Evolutionary conservation across 345 rosid genomes (phyloP).

Genomic region (Passiflora organensis): DNA sequence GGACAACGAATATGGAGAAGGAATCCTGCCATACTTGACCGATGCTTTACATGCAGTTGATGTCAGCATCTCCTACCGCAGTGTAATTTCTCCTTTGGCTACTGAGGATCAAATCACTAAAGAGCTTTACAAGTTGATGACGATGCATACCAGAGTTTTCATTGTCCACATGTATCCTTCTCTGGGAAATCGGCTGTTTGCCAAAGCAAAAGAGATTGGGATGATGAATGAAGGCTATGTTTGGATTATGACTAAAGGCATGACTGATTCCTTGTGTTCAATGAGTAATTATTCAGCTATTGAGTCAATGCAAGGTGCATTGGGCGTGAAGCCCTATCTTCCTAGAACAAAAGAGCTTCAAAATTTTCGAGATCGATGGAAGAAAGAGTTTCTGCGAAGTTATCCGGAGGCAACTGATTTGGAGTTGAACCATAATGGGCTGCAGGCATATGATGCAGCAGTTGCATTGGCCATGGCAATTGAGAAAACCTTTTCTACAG

Average conservation of each 20-base stretch:
- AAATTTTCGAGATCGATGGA: slow-evolving; percentile 24
- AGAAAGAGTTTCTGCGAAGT: slow-evolving; percentile 14
- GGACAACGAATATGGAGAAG: slow-evolving; percentile 41
- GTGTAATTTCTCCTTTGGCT: slow-evolving; percentile 37
- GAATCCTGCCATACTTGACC: slow-evolving; percentile 38
- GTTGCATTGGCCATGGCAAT: slow-evolving; percentile 31
- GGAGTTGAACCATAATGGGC: slow-evolving; percentile 15
- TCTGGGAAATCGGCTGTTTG: slow-evolving; percentile 37
- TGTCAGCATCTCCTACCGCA: slow-evolving; percentile 38
- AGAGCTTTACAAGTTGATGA: slow-evolving; percentile 54
- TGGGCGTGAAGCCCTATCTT: slow-evolving; percentile 38
- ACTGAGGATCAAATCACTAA: slow-evolving; percentile 32
- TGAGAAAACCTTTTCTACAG: slow-evolving; percentile 8
- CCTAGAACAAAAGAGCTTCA: slow-evolving; percentile 9
- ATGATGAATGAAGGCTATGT: slow-evolving; percentile 68
- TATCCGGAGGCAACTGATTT: slow-evolving; percentile 11
- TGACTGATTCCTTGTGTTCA: slow-evolving; percentile 47
- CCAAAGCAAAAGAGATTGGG: slow-evolving; percentile 45
- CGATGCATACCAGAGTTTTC: slow-evolving; percentile 49
- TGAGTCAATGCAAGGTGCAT: slow-evolving; percentile 37
- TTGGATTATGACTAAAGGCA: slow-evolving; percentile 70
- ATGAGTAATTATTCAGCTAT: slow-evolving; percentile 9
- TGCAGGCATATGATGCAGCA: slow-evolving; percentile 35
- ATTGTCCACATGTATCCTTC: slow-evolving; percentile 33
- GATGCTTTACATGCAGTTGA: slow-evolving; percentile 40